Evolutionary conservation across 2,329 filamentous ascomycete species (phyloP), one percentile per base, ranked within the genome.

Genomic region (Fusarium sp.): DNA sequence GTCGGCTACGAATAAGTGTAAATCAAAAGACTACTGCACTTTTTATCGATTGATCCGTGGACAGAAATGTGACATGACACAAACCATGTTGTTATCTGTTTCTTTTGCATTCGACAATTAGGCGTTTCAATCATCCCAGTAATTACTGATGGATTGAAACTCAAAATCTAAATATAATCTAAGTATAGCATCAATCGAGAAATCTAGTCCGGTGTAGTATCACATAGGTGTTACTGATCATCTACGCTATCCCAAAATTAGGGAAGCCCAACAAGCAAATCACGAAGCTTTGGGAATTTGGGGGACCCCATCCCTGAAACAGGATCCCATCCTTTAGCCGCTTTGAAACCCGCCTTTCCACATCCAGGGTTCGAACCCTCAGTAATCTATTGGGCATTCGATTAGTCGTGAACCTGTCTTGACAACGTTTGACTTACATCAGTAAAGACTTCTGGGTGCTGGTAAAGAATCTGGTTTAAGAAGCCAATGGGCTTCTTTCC

Each of bases 321-420:
- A 2, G 54, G 54, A 35, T 56, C 54, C 54, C 54, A 56, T 15
- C 54, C 54, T 22, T 56, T 56, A 6, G 54, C 54, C 9, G 54
- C 54, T 9, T 56, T 37, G 11, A 56, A 56, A 4, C 54, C 54
- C 4, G 15, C n/a, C 1, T 2, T 56, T 6, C n/a, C 54, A 5
- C 54, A 56, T 10, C 54, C 54, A 14, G 54, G 54, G 5, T 56
- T 56, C 0, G 22, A 35, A 3, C 54, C 54, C 5, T 54, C 30
- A 1, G 47, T 56, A 5, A 56, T 56, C 54, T 56, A 2, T 1
- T n/a, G 7, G 0, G 6, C 14, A 13, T 5, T 30, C 11, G 1
- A 14, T 52, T 6, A 52, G 9, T 5, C 7, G 9, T 22, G 11
- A 15, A n/a, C 4, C 1, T 9, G 3, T 15, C 6, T 2, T 6